Percentiles rank a stretch among this genome's conserved stretches.
These are phyloP conservation scores for Bryum argenteum DNA, from an alignment of 225 moss, liverwort and hornwort genomes.

Conservation along the genomic window DNA sequence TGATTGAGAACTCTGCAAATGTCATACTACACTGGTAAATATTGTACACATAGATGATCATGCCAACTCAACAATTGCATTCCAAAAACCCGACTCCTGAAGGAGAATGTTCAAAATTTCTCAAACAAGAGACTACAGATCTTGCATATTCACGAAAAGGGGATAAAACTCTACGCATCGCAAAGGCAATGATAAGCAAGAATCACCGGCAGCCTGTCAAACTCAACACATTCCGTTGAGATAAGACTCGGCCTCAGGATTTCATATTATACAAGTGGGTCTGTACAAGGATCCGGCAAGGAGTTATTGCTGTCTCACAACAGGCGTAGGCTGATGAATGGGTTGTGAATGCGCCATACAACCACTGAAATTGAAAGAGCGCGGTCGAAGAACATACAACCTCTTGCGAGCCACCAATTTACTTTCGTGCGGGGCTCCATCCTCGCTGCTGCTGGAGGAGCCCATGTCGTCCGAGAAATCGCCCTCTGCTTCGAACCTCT, in stretches of 20 bases:
- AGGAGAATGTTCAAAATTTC: too few relatives aligned
- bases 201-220: neutral
- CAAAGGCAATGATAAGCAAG: neutral
- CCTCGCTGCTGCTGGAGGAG: conserved; percentile 35
- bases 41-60: too few relatives aligned
- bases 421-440: conserved; percentile 18
- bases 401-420: conserved; percentile 15
- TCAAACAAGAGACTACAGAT: too few relatives aligned
- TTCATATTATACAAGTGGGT: conserved; percentile 11
- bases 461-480: conserved; percentile 26
- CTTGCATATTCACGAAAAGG: neutral
- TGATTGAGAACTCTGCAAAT: too few relatives aligned
- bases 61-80: too few relatives aligned
- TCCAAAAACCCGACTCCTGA: too few relatives aligned
- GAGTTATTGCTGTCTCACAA: neutral
- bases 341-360: conserved; percentile 12
- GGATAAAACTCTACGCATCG: neutral
- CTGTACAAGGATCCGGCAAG: conserved; percentile 6
- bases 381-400: conserved; percentile 24
- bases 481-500: conserved; percentile 13
- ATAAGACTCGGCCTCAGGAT: neutral
- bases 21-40: too few relatives aligned
- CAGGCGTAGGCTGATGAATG: neutral
- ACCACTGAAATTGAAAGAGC: conserved; percentile 29
- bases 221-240: conserved; percentile 24